These are phyloP conservation scores for Prinsepia uniflora DNA, from an alignment of 306 rosid genomes.

Conservation along the genomic window DNA sequence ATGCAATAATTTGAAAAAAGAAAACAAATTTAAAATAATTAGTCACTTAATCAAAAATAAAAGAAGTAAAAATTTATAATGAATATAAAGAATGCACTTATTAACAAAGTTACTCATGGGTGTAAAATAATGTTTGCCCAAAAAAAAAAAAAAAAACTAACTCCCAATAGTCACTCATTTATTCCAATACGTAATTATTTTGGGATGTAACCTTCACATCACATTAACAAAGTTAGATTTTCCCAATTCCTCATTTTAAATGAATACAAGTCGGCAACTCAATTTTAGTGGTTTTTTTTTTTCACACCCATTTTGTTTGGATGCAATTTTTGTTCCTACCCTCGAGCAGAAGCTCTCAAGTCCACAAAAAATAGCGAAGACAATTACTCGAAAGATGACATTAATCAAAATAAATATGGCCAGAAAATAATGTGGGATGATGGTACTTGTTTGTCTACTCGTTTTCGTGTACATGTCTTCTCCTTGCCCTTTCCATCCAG, in stretches of 20 bases:
- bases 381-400: slow-evolving; percentile 9
- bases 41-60: too few species aligned
- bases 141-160: too few species aligned
- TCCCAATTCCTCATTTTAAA: neutral
- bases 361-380: slow-evolving; percentile 19
- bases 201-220: neutral
- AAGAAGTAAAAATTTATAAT: too few species aligned
- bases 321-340: neutral
- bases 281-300: too few species aligned
- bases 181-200: neutral
- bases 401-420: slow-evolving; percentile 14
- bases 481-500: neutral
- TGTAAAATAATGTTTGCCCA: too few species aligned
- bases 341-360: neutral
- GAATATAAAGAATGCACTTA: too few species aligned
- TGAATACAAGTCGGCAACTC: neutral
- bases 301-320: neutral
- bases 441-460: slow-evolving; percentile 7
- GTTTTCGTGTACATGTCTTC: slow-evolving; percentile 5
- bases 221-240: neutral
- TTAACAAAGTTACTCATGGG: too few species aligned
- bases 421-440: slow-evolving; percentile 17
- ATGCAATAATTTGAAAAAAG: too few species aligned
- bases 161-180: too few species aligned
- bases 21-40: too few species aligned